A percentile compares a stretch with the other conserved stretches of the same genome.
Conservation (phyloP, 768 basidiomycete genomes). For the Mycena kentingensis region DNA sequence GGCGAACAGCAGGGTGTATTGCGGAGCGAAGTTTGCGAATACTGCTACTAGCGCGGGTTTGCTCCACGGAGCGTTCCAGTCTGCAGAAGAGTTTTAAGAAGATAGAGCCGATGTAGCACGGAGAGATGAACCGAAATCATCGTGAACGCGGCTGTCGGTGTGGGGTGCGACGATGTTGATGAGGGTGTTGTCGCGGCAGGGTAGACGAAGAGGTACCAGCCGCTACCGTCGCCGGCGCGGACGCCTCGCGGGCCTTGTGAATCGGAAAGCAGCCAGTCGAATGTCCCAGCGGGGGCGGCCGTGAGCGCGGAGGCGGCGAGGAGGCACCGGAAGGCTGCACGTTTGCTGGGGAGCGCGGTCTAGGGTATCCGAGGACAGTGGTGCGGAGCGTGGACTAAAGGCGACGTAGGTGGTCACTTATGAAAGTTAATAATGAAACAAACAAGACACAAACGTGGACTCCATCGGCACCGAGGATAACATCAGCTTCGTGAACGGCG, state of each 20-base stretch:
- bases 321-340: slow-evolving; percentile 7
- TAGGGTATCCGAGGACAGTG: slow-evolving; percentile 1
- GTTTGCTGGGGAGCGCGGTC: not conserved
- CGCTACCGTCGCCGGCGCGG: not conserved
- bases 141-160: slow-evolving; percentile 1
- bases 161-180: slow-evolving; percentile 4
- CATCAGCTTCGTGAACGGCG: not conserved
- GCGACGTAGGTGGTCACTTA: not conserved
- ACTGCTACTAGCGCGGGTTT: too few species aligned
- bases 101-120: too few species aligned
- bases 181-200: slow-evolving; percentile 1
- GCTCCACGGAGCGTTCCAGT: too few species aligned
- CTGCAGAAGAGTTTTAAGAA: too few species aligned
- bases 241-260: not conserved
- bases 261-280: not conserved
- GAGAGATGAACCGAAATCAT: slow-evolving; percentile 3
- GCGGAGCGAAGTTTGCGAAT: too few species aligned
- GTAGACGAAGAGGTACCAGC: slow-evolving; percentile 1
- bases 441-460: not conserved
- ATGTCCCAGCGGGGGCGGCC: not conserved
- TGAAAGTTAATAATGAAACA: not conserved
- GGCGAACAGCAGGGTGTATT: too few species aligned
- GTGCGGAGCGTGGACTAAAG: slow-evolving; percentile 3
- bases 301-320: not conserved
- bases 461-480: slow-evolving; percentile 10